A percentile compares a stretch with the other conserved stretches of the same genome.
Conservation (phyloP, 164 flowering plant genomes). For the Magnolia sinica region DNA sequence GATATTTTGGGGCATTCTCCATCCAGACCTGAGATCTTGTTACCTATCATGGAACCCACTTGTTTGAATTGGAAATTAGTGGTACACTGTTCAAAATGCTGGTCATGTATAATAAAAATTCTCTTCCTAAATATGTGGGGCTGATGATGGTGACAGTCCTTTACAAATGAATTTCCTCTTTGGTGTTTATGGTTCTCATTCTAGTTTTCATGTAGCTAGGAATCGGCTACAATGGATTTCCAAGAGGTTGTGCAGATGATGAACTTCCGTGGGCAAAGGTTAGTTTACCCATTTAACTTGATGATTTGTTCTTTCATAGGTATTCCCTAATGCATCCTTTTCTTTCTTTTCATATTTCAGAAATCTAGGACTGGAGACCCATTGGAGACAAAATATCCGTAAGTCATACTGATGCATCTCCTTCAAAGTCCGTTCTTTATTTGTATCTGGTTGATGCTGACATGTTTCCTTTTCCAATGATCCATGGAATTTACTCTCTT, state of each 20-base stretch:
- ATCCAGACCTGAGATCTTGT: background rate
- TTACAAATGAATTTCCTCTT: background rate
- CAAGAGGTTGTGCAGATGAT: conserved; percentile 96
- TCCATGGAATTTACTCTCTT: background rate
- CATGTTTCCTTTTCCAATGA: background rate
- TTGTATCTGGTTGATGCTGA: background rate
- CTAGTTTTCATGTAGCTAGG: conserved; percentile 37
- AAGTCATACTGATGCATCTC: conserved; percentile 33
- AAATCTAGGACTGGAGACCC: conserved; percentile 72
- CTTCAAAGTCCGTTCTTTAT: background rate
- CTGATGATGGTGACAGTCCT: background rate
- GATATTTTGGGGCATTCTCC: background rate
- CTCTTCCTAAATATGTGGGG: background rate
- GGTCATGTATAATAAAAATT: background rate
- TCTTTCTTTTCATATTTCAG: conserved; percentile 35
- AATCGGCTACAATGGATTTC: conserved; percentile 98
- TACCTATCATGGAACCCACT: background rate
- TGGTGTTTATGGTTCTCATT: background rate
- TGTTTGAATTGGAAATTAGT: background rate
- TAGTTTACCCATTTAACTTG: conserved; percentile 6
- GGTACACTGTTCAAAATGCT: background rate
- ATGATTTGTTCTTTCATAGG: background rate
- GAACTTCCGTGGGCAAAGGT: conserved; percentile 99
- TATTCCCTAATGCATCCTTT: background rate
- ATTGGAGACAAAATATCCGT: conserved; percentile 91